Percentiles rank a stretch among this genome's conserved stretches.
Evolutionary conservation across 2,329 filamentous ascomycete species (phyloP).

Genomic region (Drechslerella dactyloides): DNA sequence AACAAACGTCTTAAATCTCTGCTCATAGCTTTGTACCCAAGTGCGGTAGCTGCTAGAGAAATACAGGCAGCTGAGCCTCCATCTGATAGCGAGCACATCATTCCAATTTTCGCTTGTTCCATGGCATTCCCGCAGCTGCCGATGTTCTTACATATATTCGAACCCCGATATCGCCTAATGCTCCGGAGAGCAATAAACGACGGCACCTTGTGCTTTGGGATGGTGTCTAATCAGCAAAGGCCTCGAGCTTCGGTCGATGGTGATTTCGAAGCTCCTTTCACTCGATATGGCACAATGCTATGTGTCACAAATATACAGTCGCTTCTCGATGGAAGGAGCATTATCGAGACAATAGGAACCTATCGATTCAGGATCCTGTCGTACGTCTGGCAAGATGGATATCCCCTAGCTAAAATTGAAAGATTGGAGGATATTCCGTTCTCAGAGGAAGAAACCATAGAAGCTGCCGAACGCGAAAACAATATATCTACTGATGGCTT

Average conservation of each 20-base stretch:
- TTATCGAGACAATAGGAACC: constrained; percentile 77
- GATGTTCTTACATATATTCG: constrained; percentile 88
- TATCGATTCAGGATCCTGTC: constrained; percentile 76
- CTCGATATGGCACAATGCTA: constrained; percentile 78
- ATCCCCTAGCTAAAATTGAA: constrained; percentile 76
- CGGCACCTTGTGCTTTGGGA: constrained; percentile 78
- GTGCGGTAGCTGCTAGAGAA: constrained; percentile 67
- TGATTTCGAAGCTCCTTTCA: constrained; percentile 64
- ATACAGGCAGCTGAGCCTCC: constrained; percentile 59
- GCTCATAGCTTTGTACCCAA: constrained; percentile 72
- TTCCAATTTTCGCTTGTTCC: constrained; percentile 81
- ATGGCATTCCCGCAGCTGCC: constrained; percentile 81
- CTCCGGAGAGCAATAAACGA: constrained; percentile 75
- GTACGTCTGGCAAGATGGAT: constrained; percentile 74
- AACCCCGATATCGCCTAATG: constrained; percentile 90
- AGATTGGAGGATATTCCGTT: constrained; percentile 81
- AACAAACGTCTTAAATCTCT: constrained; percentile 71
- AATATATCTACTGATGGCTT: neutral
- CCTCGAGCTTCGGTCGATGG: constrained; percentile 66
- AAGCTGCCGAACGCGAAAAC: constrained; percentile 69
- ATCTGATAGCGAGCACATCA: constrained; percentile 65
- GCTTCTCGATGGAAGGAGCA: constrained; percentile 78
- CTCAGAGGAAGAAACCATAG: constrained; percentile 77
- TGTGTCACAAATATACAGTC: constrained; percentile 76
- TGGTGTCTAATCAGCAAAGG: constrained; percentile 66